These are phyloP conservation scores for Verbena officinalis DNA, from an alignment of 257 asterid genomes.

Conservation along the genomic window DNA sequence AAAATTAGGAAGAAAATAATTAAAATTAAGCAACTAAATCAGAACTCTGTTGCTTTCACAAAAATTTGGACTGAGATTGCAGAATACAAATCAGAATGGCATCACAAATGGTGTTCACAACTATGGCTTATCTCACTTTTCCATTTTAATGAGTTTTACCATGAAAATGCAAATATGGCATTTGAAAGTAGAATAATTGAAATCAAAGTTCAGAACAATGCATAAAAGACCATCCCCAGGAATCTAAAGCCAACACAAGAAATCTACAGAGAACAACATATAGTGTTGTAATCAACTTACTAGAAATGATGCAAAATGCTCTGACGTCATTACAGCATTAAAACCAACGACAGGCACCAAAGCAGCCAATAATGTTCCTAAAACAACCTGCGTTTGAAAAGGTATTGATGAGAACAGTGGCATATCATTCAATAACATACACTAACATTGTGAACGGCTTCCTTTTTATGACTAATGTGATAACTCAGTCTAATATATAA, in stretches of 20 bases:
- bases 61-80: no score
- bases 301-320: background rate
- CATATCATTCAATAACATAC: background rate
- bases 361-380: background rate
- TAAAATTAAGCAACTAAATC: background rate
- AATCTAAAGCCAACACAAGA: background rate
- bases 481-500: background rate
- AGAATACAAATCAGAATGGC: no score
- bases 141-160: no score
- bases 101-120: no score
- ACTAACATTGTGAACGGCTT: background rate
- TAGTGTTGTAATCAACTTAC: background rate
- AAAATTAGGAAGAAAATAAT: background rate
- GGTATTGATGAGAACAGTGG: background rate
- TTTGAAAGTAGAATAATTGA: no score
- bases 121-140: no score
- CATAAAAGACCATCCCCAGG: no score
- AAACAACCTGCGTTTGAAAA: background rate
- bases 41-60: no score
- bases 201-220: no score
- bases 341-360: background rate
- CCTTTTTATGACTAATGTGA: background rate
- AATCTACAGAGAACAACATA: background rate
- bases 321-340: slow-evolving; percentile 4
- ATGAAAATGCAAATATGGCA: no score